phyloP scores from a whole-genome alignment of 2,329 filamentous ascomycete species.

The Hymenotorrendiella dingleyae region DNA sequence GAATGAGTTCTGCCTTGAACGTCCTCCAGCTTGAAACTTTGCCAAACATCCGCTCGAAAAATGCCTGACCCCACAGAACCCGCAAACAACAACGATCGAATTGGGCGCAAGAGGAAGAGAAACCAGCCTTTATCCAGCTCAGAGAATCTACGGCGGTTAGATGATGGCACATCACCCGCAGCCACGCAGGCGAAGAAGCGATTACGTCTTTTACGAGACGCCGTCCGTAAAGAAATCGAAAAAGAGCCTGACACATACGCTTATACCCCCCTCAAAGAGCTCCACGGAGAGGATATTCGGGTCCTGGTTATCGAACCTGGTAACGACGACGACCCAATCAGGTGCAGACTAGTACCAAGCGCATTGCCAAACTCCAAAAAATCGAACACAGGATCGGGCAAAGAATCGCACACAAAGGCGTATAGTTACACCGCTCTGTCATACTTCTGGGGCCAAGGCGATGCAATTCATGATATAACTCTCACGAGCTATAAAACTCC shows the following conservation, averaged over 20 bases:
- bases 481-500: neutral
- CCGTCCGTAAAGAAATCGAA: neutral
- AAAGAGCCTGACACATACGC: neutral
- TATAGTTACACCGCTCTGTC: neutral
- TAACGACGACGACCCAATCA: neutral
- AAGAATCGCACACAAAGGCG: neutral
- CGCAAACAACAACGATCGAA: too few relatives aligned
- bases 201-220: neutral
- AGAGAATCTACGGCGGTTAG: too few relatives aligned
- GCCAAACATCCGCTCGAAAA: too few relatives aligned
- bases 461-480: neutral
- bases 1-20: too few relatives aligned
- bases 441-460: neutral
- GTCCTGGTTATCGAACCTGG: neutral
- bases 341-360: neutral
- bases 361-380: neutral
- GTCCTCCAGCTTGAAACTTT: too few relatives aligned
- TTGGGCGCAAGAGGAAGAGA: too few relatives aligned
- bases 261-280: neutral
- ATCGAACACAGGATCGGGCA: too few relatives aligned
- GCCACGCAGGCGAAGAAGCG: neutral
- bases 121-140: too few relatives aligned
- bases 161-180: neutral
- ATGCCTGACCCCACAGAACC: too few relatives aligned
- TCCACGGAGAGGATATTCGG: neutral